These are phyloP conservation scores for Dioszegia aurantiaca DNA, from an alignment of 768 basidiomycete species.

Conservation along the genomic window DNA sequence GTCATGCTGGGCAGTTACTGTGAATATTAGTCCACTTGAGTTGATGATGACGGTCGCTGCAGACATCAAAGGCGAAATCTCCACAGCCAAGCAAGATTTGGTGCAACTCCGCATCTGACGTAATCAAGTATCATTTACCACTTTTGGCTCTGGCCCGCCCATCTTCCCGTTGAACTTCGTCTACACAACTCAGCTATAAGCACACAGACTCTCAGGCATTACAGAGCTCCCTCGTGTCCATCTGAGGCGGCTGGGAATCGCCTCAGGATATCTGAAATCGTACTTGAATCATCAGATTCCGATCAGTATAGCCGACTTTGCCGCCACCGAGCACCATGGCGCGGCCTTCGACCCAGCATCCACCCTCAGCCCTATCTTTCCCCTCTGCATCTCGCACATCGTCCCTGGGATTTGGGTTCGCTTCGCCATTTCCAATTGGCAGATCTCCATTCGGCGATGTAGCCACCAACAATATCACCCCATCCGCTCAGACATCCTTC, in stretches of 20 bases:
- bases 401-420: slow-evolving; percentile 40
- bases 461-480: slow-evolving; percentile 7
- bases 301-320: background rate
- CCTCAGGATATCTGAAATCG: too few relatives aligned
- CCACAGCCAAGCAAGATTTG: background rate
- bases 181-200: too few relatives aligned
- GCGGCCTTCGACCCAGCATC: slow-evolving; percentile 43
- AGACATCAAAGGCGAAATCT: background rate
- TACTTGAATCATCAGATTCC: too few relatives aligned
- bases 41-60: too few relatives aligned
- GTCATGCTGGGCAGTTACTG: slow-evolving; percentile 35
- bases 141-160: too few relatives aligned
- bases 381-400: slow-evolving; percentile 36
- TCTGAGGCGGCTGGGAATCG: too few relatives aligned
- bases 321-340: slow-evolving; percentile 31
- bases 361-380: slow-evolving; percentile 40
- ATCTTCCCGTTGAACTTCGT: too few relatives aligned
- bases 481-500: slow-evolving; percentile 19
- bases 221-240: too few relatives aligned
- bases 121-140: too few relatives aligned
- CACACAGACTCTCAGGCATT: too few relatives aligned
- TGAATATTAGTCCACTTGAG: too few relatives aligned
- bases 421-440: background rate
- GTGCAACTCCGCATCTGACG: background rate
- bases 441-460: slow-evolving; percentile 9